These are phyloP conservation scores for Aurantiochytrium sp. DNA, from an alignment of 108 stramenopile genomes.

Conservation along the genomic window DNA sequence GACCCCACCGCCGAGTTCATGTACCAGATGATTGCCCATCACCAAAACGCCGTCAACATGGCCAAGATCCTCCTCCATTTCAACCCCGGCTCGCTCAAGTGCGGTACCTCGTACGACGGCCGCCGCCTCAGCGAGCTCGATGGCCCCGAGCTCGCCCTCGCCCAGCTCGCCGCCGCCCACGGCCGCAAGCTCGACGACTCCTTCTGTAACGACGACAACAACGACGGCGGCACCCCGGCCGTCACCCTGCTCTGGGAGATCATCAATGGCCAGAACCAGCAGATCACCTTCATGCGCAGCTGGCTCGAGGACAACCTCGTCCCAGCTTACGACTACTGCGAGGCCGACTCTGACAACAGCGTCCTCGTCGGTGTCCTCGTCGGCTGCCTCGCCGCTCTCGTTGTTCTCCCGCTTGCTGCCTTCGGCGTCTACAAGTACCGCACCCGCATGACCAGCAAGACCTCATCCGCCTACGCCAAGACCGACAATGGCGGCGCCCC, in stretches of 20 bases:
- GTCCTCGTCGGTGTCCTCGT: background rate
- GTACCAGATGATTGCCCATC: constrained; percentile 88
- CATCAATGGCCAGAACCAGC: constrained; percentile 68
- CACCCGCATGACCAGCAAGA: background rate
- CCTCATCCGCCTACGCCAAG: background rate
- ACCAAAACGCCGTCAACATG: constrained; percentile 87
- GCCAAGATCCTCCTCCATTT: constrained; percentile 67
- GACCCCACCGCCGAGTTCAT: constrained; percentile 46
- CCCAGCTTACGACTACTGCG: constrained; percentile 53
- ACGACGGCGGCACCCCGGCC: constrained; percentile 55
- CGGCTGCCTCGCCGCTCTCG: background rate
- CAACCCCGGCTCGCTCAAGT: constrained; percentile 24
- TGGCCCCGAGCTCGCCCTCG: too few species aligned
- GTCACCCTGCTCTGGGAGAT: constrained; percentile 59
- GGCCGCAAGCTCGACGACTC: constrained; percentile 32
- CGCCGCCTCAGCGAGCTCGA: background rate
- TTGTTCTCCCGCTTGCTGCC: background rate
- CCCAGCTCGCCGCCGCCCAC: background rate
- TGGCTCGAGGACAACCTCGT: constrained; percentile 50
- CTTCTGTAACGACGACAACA: constrained; percentile 52
- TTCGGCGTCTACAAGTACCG: background rate
- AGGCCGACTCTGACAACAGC: background rate
- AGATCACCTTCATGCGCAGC: constrained; percentile 72
- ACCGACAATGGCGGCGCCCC: too few species aligned
- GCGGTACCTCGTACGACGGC: constrained; percentile 3